A percentile compares a stretch with the other conserved stretches of the same genome.
phyloP scores from a whole-genome alignment of 192 early-diverging fungal species.

The Mortierella claussenii region DNA sequence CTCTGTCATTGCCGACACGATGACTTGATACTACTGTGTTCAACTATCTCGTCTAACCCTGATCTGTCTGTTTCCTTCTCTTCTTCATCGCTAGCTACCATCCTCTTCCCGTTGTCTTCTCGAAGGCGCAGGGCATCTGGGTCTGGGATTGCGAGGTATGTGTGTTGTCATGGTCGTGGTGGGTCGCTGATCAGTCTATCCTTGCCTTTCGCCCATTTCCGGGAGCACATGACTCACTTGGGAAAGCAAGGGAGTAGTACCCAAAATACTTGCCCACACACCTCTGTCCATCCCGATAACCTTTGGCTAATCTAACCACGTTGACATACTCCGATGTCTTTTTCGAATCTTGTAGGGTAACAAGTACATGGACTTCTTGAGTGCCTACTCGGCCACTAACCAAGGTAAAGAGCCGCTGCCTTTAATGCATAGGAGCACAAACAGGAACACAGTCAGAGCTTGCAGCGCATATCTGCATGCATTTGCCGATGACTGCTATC shows the following conservation, averaged over 20 bases:
- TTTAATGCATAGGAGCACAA: too few species aligned
- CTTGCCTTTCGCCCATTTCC: neutral
- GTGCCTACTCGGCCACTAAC: constrained; percentile 88
- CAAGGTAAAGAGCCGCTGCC: constrained; percentile 61
- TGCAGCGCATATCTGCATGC: too few species aligned
- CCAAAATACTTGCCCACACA: too few species aligned
- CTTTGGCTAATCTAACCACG: too few species aligned
- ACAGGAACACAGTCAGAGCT: too few species aligned
- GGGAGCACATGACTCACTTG: constrained; percentile 63
- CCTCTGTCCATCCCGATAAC: too few species aligned
- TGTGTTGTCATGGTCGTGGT: constrained; percentile 68
- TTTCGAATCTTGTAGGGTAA: constrained; percentile 62
- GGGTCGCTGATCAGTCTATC: constrained; percentile 6
- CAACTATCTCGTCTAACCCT: neutral
- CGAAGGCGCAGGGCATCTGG: constrained; percentile 85
- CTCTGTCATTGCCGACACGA: neutral
- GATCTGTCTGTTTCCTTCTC: neutral
- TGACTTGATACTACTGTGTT: neutral
- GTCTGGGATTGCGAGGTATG: constrained; percentile 92
- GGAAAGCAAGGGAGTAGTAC: too few species aligned
- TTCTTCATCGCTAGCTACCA: constrained; percentile 87
- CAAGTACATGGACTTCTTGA: constrained; percentile 90
- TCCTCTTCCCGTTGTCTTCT: constrained; percentile 93
- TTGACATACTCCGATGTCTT: too few species aligned
- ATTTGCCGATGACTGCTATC: too few species aligned